Evolutionary conservation across 1,284 basidiomycete species (phyloP).

Genomic region (Lentinula novae-zelandiae): DNA sequence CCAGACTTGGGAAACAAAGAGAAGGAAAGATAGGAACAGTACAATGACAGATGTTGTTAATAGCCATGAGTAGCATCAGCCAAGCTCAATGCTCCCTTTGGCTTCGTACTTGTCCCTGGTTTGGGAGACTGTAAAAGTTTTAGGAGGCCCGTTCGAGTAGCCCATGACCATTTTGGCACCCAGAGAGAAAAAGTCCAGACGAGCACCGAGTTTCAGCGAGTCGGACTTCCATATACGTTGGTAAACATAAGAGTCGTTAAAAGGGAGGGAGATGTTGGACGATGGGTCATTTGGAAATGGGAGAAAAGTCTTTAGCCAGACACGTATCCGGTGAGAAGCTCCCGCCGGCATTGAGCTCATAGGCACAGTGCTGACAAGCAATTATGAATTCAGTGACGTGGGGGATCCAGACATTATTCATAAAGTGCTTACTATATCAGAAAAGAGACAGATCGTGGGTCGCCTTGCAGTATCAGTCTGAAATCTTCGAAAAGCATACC

Average conservation of each 20-base stretch:
- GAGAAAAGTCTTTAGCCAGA: constrained; percentile 47
- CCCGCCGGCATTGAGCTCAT: constrained; percentile 46
- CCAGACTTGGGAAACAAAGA: neutral
- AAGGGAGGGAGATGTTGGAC: constrained; percentile 29
- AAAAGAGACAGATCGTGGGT: constrained; percentile 47
- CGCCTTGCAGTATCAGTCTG: constrained; percentile 43
- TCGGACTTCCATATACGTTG: constrained; percentile 61
- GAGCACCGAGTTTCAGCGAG: constrained; percentile 52
- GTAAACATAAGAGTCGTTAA: constrained; percentile 47
- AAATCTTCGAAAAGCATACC: constrained; percentile 48
- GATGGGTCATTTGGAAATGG: constrained; percentile 23
- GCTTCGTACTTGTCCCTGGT: constrained; percentile 9
- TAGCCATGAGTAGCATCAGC: neutral
- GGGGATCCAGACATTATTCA: neutral
- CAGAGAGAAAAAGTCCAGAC: constrained; percentile 46
- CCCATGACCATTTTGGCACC: constrained; percentile 47
- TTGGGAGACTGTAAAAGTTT: constrained; percentile 9
- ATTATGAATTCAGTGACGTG: neutral
- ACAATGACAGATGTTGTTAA: neutral
- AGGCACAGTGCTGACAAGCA: constrained; percentile 41
- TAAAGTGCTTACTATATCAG: constrained; percentile 47
- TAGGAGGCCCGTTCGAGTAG: constrained; percentile 16
- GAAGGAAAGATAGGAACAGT: neutral
- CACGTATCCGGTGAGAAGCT: constrained; percentile 53
- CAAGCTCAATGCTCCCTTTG: constrained; percentile 6